Evolutionary conservation across 2,329 filamentous ascomycete species (phyloP), one percentile per base, ranked within the genome.

Genomic region (Metarhizium album): DNA sequence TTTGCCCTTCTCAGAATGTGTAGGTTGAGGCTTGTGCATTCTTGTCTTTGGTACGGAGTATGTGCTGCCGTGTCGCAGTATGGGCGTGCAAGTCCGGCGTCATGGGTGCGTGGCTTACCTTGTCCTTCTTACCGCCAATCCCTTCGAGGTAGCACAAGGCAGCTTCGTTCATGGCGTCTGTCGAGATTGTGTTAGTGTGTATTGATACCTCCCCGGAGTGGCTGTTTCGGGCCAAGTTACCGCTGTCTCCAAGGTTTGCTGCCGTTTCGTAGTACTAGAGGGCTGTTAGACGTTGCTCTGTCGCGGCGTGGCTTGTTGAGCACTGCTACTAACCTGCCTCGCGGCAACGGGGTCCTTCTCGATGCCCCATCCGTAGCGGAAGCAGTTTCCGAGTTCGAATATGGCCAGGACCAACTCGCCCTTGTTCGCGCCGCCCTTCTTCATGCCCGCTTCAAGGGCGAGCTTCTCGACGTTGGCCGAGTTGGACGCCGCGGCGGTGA

Each of bases 111-210:
- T 45, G 80, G 18, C 87, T 70, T 76, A 96, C 91, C 87, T 95
- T 97, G 74, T 98, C 90, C 69, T 97, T 98, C 68, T 90, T 93
- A 63, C 90, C 91, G 33, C 93, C 93, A 69, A 95, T 95, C n/a
- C 93, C 93, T 65, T 96, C 86, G 27, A 94, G 69, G 75, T 93
- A 97, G 73, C 93, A 98, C 89, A 90, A 95, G 35, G 84, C 93
- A 49, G 85, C 85, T 69, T 97, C 91, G 64, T 96, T 95, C 90
- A 97, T 95, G 52, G 90, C 93, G 72, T 98, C 93, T 83, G 59
- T 42, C 55, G 52, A 42, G 31, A 27, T 35, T 29, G 7, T 29
- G 27, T 29, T 29, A 29, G 43, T 52, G 48, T 45, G 46, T 52
- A 48, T 50, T 54, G 31, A 31, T 33, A 22, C 14, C 24, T 8